Evolutionary conservation across 1,139 yeast genomes (phyloP), one percentile per base, ranked within the genome.

Genomic region (Saccharomyces pastorianus): DNA sequence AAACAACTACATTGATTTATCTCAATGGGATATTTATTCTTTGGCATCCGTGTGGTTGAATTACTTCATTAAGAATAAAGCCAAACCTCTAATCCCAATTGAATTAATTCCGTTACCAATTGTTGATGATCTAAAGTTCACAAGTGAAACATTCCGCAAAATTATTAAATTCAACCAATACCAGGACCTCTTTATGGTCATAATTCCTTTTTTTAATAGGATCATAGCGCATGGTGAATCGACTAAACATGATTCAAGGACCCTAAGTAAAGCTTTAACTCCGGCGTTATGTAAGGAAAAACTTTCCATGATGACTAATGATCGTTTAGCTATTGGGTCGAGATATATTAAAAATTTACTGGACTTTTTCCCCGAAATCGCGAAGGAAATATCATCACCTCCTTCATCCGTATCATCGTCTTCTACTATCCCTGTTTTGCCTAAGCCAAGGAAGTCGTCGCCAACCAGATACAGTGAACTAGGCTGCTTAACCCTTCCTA

Each of bases 11-110:
- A 58, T 82, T 75, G 84, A 81, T 74, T 58, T 82, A 70, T 72
- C 87, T 66, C 76, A 73, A 58, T 83, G 86, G 86, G 84, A 82
- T 64, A 70, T 82, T 51, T 79, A 80, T 64, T 79, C 83, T 51
- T 75, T 83, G 52, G 81, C 82, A 6, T 75, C 84, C 0, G 73
- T 78, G 2, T 81, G 80, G 63, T 74, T 82, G 57, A 73, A 75
- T 57, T 38, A 14, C n/a, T 71, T 82, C 14, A 60, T 82, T 34
- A 70, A 71, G 61, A 79, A 75, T 31, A 72, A 80, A 25, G 73
- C 79, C 0, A 62, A 63, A 25, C 77, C 81, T 1, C 68, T 82
- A 48, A 71, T 82, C 28, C 76, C 82, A 1, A 68, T 76, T 5
- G 71, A 72, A 13, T 54, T 65, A 26, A 77, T 82, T 13, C 59